Evolutionary conservation across 202 grass and related monocot genomes (phyloP), one percentile per base, ranked within the genome.

Genomic region (Zizania palustris): DNA sequence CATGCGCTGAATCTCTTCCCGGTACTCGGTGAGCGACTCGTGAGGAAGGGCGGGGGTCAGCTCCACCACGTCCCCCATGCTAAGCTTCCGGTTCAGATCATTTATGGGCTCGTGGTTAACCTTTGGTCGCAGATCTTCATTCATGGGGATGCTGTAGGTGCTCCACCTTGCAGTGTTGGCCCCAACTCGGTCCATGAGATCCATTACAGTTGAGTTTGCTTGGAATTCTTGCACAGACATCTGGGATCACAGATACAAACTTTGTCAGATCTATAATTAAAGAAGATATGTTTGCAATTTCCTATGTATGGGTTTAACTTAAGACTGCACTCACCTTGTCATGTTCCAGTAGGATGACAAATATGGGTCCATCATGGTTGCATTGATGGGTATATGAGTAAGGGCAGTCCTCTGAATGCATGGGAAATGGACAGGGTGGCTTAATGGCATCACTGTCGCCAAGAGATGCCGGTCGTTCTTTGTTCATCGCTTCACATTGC

Each of bases 1-100:
- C 93, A 97, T 97, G 55, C 93, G 93, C 78, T 97, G 90, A 62
- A 97, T 91, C 79, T 97, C 88, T 46, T 93, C 88, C 63, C 93
- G 85, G 83, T 83, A 93, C 51, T 72, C 79, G 1, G 83, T 84
- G 63, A 97, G 81, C 16, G 91, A 87, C 55, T 93, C 74, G 74
- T 48, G 33, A 33, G 93, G 80, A 28, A 97, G 83, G 36, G 83
- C 67, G 0, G 93, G 93, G 6, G 88, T 93, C 39, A 97, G 88
- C 85, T 93, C 90, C 22, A 97, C 86, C 5, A 93, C 64, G 40
- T 97, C 93, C 41, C 93, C 93, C 93, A 97, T 97, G 69, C 76
- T 80, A 21, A 97, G 93, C 75, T 89, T 81, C 80, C 78, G 73
- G 57, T 66, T 67, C 0, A 11, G 74, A 82, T 91, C 81, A 7